Base-by-base conservation (phyloP, 306 rosid species). In the Dryas alaskensis region DNA sequence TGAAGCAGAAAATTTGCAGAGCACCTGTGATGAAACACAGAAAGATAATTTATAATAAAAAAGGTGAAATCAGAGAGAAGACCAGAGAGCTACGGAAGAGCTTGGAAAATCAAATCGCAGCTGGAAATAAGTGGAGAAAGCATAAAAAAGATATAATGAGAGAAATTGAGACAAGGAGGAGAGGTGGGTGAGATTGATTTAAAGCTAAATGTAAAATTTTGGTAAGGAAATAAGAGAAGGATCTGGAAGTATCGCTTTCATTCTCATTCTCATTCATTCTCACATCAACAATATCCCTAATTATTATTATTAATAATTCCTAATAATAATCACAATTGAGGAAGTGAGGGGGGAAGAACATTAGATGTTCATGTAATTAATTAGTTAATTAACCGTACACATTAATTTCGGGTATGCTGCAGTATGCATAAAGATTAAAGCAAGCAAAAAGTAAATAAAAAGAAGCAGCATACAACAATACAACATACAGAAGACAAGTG, bases 181-280 rank as follows among this genome's bases (percentile, higher is more conserved):
- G 31, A 31, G 7, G 46, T 49, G 42, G 60, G 16, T 50, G 60
- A 68, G 60, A 27, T 48, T 67, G 60, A 27, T 48, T 67, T 27
- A 27, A 39, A 68, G 60, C 7, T 39, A 25, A 22, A 19, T 9
- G 65, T 31, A 31, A 60, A 31, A 11, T 60, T 60, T 10, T 22
- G 45, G 45, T 31, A 6, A 31, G 65, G 12, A 60, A 25, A 60
- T 10, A 60, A 16, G 45, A 58, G 66, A 45, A 57, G 75, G 62
- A 69, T 52, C 73, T 42, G 47, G 63, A 17, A 69, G 40, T 39
- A 52, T 37, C 73, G 70, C 57, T 66, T 37, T 14, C 19, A 22
- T 22, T 45, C 8, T 45, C 19, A 22, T 22, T 45, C 8, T 4
- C 48, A 45, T 17, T n/a, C 60, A 16, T 17, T 53, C 58, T n/a